Evolutionary conservation across 257 asterid genomes (phyloP).

Genomic region (Buddleja alternifolia): DNA sequence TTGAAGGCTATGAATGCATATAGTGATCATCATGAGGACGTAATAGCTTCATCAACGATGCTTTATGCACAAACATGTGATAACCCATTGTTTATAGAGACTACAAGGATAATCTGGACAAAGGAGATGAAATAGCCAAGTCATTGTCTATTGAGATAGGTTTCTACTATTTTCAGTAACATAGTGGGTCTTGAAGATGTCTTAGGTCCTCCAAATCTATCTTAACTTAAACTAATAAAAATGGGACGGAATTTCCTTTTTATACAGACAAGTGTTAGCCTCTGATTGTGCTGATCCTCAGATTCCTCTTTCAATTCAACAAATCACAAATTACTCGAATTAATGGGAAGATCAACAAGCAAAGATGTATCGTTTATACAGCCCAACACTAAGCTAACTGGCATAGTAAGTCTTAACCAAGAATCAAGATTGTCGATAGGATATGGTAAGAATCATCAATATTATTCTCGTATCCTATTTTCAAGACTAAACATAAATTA

Average conservation of each 20-base stretch:
- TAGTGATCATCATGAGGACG: not conserved
- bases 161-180: not conserved
- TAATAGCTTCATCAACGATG: not conserved
- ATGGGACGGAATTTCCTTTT: not conserved
- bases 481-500: not conserved
- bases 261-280: not conserved
- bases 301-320: not conserved
- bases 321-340: constrained; percentile 1
- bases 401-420: not conserved
- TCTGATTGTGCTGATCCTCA: not conserved
- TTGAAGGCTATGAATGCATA: constrained; percentile 3
- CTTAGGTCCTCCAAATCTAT: constrained; percentile 14
- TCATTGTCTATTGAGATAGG: not conserved
- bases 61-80: constrained; percentile 8
- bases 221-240: too few relatives aligned
- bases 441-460: not conserved
- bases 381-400: not conserved
- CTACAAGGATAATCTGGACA: not conserved
- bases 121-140: not conserved
- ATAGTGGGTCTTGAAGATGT: not conserved
- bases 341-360: not conserved
- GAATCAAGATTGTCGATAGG: not conserved
- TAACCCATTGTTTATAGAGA: too few relatives aligned
- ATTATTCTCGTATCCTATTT: not conserved
- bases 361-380: too few relatives aligned